Evolutionary conservation across 129 eudicot species (phyloP), one percentile per base, ranked within the genome.

Genomic region (Scalesia atractyloides): DNA sequence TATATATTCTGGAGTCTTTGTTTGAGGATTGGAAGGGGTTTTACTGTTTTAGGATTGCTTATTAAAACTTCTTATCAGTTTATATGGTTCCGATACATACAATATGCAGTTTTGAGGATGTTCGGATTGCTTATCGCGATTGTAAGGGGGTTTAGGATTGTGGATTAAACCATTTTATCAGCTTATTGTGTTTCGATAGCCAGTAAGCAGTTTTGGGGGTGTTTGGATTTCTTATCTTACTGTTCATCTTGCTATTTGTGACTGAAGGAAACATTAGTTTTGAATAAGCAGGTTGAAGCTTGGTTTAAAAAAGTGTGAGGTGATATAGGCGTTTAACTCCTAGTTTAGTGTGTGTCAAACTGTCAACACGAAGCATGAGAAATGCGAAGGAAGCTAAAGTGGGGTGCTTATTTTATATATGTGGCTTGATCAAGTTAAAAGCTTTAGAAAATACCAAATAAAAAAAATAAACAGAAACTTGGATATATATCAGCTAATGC

Each of bases 251-350:
- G 30, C 26, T 57, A 57, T 57, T 11, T 11, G 24, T 58, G 37
- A 14, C 44, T 14, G 18, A 60, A 60, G 66, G 13, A 60, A 14
- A 17, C 66, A 60, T 60, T 12, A 14, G 44, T 58, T 58, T 11
- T 58, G 39, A 58, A 58, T 60, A 60, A 60, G 18, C 66, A 60
- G 44, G 6, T 60, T 60, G 39, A 30, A 26, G 65, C 14, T 58
- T 4, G 39, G 24, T 57, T 39, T 0, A 39, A 6, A 39, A 39
- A 39, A 5, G 44, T 9, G 9, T 39, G 44, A 39, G 44, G 30
- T 24, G 30, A 2, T 24, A 24, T 52, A 17, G 58, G 16, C 16
- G 22, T 52, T 52, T 52, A 52, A 52, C 24, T 52, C 24, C 12
- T 17, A 52, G 24, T 52, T 52, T 4, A 17, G 59, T 52, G 59